phyloP scores from a whole-genome alignment of 164 flowering plant genomes.

The Vitis cinerea region DNA sequence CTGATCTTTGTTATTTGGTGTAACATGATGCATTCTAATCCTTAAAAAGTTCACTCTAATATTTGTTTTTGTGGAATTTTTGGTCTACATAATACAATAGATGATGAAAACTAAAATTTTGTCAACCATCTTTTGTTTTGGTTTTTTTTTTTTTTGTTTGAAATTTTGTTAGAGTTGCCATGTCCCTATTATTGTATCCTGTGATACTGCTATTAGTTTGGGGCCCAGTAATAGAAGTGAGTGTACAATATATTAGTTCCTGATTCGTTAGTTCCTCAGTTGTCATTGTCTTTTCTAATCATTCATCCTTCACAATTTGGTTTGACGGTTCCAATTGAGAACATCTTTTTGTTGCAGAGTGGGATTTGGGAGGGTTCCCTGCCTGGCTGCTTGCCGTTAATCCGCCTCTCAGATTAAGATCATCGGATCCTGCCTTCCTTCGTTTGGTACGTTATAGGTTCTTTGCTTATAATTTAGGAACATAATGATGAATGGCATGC shows the following conservation, averaged over 20 bases:
- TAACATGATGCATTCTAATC: no score
- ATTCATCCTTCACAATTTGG: neutral
- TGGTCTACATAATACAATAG: no score
- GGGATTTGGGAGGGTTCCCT: constrained; percentile 99
- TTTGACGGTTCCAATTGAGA: neutral
- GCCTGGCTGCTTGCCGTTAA: constrained; percentile 81
- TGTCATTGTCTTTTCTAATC: neutral
- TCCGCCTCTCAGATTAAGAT: constrained; percentile 74
- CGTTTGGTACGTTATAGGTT: constrained; percentile 45
- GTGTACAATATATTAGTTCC: neutral
- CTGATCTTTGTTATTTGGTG: no score
- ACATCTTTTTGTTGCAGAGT: constrained; percentile 55
- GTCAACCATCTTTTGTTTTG: neutral
- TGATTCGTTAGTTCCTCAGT: neutral
- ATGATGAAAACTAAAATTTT: no score
- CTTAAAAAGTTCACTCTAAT: no score
- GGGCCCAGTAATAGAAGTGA: neutral
- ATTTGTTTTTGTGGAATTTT: no score
- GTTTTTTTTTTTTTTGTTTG: neutral
- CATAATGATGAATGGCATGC: neutral
- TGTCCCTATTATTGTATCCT: neutral
- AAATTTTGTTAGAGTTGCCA: no score
- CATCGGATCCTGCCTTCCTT: constrained; percentile 82
- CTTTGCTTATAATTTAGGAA: neutral
- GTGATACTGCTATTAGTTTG: neutral